Conservation (phyloP, 495 filamentous ascomycete species). For the Jackrogersella multiformis region DNA sequence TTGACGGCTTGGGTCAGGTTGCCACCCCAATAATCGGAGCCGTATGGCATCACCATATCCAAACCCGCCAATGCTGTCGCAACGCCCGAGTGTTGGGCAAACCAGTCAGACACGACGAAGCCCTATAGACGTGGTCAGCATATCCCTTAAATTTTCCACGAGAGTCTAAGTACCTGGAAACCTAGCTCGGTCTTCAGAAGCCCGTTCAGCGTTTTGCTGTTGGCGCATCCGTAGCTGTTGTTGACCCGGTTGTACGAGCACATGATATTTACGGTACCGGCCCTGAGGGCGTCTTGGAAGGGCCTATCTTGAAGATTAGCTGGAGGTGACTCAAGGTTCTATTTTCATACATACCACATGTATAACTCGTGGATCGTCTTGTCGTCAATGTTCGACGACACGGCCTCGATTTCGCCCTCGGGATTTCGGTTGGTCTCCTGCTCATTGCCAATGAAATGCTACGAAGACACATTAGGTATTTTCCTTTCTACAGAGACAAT, state of each 20-base stretch:
- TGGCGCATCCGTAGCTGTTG: constrained; percentile 71
- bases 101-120: constrained; percentile 72
- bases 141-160: neutral
- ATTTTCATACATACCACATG: constrained; percentile 63
- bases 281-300: constrained; percentile 71
- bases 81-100: constrained; percentile 64
- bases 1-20: constrained; percentile 56
- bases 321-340: constrained; percentile 46
- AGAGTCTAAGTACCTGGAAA: constrained; percentile 55
- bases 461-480: constrained; percentile 8
- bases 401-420: constrained; percentile 52
- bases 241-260: constrained; percentile 76
- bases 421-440: constrained; percentile 71
- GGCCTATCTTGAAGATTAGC: constrained; percentile 52
- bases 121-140: constrained; percentile 50
- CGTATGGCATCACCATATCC: constrained; percentile 68
- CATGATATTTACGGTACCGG: constrained; percentile 70
- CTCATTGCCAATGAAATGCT: constrained; percentile 72
- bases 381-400: constrained; percentile 73
- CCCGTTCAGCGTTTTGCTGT: constrained; percentile 68
- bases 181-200: constrained; percentile 72
- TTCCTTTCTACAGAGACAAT: neutral
- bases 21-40: constrained; percentile 50
- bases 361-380: constrained; percentile 76
- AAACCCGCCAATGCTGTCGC: constrained; percentile 63